Evolutionary conservation across 2,329 filamentous ascomycete genomes (phyloP).

Genomic region (Neopestalotiopsis sp.): DNA sequence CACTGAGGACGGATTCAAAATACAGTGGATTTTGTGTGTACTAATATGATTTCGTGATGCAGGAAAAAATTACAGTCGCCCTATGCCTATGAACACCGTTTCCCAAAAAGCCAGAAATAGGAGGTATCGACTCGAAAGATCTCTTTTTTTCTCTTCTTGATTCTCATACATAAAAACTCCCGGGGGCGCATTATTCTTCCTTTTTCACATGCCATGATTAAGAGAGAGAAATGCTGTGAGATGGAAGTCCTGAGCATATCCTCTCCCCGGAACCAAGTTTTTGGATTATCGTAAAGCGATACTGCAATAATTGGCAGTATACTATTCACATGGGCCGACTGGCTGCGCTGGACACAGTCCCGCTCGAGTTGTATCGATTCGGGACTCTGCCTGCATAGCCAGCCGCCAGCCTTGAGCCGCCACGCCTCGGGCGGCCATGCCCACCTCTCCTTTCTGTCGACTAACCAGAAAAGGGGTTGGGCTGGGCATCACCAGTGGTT

Average conservation of each 20-base stretch:
- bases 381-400: background rate
- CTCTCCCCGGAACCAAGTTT: background rate
- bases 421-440: background rate
- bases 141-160: conserved; percentile 9
- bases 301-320: background rate
- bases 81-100: conserved; percentile 18
- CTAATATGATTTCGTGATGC: conserved; percentile 14
- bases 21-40: background rate
- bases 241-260: conserved; percentile 1
- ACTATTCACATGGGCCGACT: background rate
- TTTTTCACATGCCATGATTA: conserved; percentile 3
- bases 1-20: too few relatives aligned
- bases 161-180: conserved; percentile 4
- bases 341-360: background rate
- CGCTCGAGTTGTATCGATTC: background rate
- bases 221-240: background rate
- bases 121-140: conserved; percentile 17
- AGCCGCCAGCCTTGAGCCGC: background rate
- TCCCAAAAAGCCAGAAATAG: conserved; percentile 9
- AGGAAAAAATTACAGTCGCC: conserved; percentile 1
- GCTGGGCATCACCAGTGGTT: background rate
- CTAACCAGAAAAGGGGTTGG: conserved; percentile 18
- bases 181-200: background rate
- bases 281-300: background rate
- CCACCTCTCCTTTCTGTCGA: background rate